Evolutionary conservation across 2,329 filamentous ascomycete genomes (phyloP).

Genomic region (Aureobasidium leucospermi): DNA sequence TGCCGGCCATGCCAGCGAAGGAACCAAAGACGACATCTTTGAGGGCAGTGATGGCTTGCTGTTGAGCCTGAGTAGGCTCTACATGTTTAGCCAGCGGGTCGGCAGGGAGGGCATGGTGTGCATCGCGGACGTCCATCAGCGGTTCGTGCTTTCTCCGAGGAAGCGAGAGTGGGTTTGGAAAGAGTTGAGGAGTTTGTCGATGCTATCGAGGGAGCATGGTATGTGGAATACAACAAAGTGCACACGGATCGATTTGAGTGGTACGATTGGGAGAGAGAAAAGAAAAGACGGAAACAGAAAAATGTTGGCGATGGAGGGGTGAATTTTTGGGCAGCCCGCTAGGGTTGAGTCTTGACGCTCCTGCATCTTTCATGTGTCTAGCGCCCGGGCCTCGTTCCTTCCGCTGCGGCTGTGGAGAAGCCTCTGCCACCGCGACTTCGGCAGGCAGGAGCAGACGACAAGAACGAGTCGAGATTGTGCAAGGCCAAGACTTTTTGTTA

Average conservation of each 20-base stretch:
- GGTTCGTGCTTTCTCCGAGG: neutral
- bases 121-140: conserved; percentile 17
- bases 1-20: conserved; percentile 81
- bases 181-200: neutral
- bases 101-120: conserved; percentile 6
- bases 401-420: neutral
- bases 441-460: neutral
- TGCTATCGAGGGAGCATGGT: conserved; percentile 31
- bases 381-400: neutral
- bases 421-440: neutral
- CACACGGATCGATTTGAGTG: neutral
- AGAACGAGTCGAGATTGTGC: neutral
- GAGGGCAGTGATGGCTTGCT: conserved; percentile 56
- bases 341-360: neutral
- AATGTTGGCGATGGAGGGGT: neutral
- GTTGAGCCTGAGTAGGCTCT: neutral
- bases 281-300: neutral
- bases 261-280: neutral
- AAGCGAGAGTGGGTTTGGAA: neutral
- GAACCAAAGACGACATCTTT: conserved; percentile 89
- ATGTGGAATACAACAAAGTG: neutral
- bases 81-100: neutral
- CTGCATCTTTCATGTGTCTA: conserved; percentile 4
- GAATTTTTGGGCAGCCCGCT: neutral
- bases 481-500: conserved; percentile 1